phyloP scores from a whole-genome alignment of 805 yeast species.

The Kurtzmaniella fragi region DNA sequence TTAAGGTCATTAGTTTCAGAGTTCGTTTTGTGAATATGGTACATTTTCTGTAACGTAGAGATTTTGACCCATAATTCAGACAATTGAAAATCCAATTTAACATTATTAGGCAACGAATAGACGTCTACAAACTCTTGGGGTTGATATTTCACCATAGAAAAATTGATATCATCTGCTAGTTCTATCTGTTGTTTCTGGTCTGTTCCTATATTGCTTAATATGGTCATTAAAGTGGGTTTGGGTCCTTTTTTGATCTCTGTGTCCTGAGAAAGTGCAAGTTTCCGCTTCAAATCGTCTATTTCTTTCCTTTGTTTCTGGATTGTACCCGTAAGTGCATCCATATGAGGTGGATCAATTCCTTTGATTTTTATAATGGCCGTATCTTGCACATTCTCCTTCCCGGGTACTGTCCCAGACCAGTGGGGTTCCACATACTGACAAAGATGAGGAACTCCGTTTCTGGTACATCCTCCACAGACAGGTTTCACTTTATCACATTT shows the following conservation, averaged over 20 bases:
- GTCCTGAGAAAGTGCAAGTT: conserved; percentile 15
- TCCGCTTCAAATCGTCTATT: conserved; percentile 27
- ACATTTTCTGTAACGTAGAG: conserved; percentile 35
- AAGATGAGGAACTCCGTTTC: conserved; percentile 34
- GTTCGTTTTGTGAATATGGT: conserved; percentile 31
- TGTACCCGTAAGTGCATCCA: conserved; percentile 1
- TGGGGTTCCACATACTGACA: conserved; percentile 38
- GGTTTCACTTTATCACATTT: conserved; percentile 40
- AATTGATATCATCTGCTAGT: conserved; percentile 12
- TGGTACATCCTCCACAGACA: conserved; percentile 36
- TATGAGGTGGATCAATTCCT: background rate
- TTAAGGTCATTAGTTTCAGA: conserved; percentile 7
- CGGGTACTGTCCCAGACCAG: conserved; percentile 20
- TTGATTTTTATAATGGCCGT: background rate
- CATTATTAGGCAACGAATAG: conserved; percentile 35
- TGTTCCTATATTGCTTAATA: conserved; percentile 2
- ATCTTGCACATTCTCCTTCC: background rate
- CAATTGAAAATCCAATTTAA: conserved; percentile 35
- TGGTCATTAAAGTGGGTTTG: background rate
- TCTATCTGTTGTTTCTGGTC: conserved; percentile 6
- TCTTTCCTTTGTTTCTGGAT: conserved; percentile 22
- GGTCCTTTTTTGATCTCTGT: conserved; percentile 2
- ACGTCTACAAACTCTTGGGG: conserved; percentile 13
- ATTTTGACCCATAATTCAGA: conserved; percentile 37
- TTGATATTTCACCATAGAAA: conserved; percentile 6